These are phyloP conservation scores for Coemansia interrupta DNA, from an alignment of 192 early-diverging fungal species.

Conservation along the genomic window DNA sequence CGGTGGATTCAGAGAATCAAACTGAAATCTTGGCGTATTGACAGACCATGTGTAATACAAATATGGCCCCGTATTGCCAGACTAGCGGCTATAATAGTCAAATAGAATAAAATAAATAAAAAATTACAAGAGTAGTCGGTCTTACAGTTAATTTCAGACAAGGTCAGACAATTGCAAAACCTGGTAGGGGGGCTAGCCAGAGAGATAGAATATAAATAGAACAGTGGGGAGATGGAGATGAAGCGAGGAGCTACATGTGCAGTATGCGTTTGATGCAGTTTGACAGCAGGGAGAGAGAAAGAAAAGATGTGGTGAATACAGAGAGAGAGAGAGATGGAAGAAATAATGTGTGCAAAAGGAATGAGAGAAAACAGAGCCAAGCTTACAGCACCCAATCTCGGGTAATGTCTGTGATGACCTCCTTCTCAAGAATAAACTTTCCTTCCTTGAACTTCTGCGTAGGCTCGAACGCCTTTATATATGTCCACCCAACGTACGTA, in stretches of 20 bases:
- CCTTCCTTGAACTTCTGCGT: slow-evolving; percentile 50
- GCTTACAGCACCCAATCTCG: slow-evolving; percentile 24
- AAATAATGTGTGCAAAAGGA: slow-evolving; percentile 6
- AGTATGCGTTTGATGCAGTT: no score
- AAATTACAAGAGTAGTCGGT: not conserved
- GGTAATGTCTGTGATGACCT: slow-evolving; percentile 33
- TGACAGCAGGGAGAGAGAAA: not conserved
- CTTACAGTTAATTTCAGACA: no score
- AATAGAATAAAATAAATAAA: not conserved
- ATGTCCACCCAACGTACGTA: slow-evolving; percentile 49
- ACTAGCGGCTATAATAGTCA: not conserved
- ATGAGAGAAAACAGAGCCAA: slow-evolving; percentile 2
- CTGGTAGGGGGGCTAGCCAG: no score
- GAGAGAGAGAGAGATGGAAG: slow-evolving; percentile 4
- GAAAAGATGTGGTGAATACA: not conserved
- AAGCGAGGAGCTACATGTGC: no score
- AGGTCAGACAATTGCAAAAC: no score
- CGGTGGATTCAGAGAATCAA: not conserved
- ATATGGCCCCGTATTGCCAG: no score
- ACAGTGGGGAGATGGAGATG: no score
- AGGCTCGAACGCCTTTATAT: slow-evolving; percentile 31
- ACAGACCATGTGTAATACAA: no score
- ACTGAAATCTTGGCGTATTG: not conserved
- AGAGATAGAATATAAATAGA: not conserved
- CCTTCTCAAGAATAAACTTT: slow-evolving; percentile 46